Conservation (phyloP, 2,329 filamentous ascomycete species). For the Colletotrichum gloeosporioides region DNA sequence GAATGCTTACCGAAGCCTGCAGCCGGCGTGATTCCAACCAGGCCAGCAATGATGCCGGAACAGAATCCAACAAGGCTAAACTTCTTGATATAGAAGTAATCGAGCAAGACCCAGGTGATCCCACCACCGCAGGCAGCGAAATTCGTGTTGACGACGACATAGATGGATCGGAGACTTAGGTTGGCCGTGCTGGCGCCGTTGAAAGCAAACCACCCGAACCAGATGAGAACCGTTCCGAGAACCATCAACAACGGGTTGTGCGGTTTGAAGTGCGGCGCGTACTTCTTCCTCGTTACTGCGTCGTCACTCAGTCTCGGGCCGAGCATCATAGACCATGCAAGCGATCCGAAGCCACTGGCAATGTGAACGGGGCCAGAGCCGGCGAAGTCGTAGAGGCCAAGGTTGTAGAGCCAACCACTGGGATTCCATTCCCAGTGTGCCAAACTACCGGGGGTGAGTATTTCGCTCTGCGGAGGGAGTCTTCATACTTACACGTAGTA, state of each 20-base stretch:
- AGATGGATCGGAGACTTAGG: slow-evolving; percentile 55
- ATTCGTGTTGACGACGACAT: slow-evolving; percentile 64
- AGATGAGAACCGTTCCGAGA: slow-evolving; percentile 68
- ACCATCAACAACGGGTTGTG: slow-evolving; percentile 70
- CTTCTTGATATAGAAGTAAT: slow-evolving; percentile 52
- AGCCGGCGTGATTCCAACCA: slow-evolving; percentile 86
- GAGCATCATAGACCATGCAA: slow-evolving; percentile 68
- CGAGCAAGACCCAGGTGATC: slow-evolving; percentile 58
- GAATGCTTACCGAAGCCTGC: slow-evolving; percentile 60
- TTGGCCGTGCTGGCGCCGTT: slow-evolving; percentile 57
- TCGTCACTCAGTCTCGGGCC: slow-evolving; percentile 59
- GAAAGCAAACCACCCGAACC: slow-evolving; percentile 66
- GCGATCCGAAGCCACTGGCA: slow-evolving; percentile 64
- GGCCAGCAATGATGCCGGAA: slow-evolving; percentile 84
- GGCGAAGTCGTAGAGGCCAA: slow-evolving; percentile 65
- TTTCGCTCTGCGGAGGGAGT: fast-evolving
- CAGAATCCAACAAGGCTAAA: slow-evolving; percentile 72
- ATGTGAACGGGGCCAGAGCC: slow-evolving; percentile 71
- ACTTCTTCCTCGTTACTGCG: slow-evolving; percentile 47
- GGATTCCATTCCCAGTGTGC: slow-evolving; percentile 73
- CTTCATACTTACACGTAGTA: slow-evolving; percentile 49
- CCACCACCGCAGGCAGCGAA: slow-evolving; percentile 60
- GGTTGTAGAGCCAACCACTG: slow-evolving; percentile 69
- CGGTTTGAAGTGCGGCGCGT: slow-evolving; percentile 47
- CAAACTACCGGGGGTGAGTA: slow-evolving; percentile 38